Evolutionary conservation across 2,329 filamentous ascomycete species (phyloP), one percentile per base, ranked within the genome.

Genomic region (Epichloe scottii): DNA sequence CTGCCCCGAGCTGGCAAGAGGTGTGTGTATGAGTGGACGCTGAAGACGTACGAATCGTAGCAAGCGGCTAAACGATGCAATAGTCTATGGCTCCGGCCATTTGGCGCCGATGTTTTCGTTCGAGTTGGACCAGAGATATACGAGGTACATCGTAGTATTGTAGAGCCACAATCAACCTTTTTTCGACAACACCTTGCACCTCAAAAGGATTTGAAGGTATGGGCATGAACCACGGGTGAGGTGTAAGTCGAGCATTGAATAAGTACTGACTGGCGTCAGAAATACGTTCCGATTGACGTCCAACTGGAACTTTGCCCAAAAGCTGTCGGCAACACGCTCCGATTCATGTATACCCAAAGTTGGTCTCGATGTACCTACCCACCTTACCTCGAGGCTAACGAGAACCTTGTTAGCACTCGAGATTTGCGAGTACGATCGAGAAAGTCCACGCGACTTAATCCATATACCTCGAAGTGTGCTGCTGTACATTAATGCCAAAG

Each of bases 281-380:
- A 63, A 39, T 62, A 61, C 10, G 49, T 55, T 4, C 59, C 60
- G 1, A 57, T 63, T 11, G 54, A 57, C 11, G 49, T 69, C 11
- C 39, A 55, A 39, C 42, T 66, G 15, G 45, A 55, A 0, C 59
- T 57, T 41, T 57, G 59, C 21, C 55, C 58, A 6, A 58, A 59
- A 41, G 57, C 63, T 15, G 55, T 62, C 15, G 63, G 54, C 5
- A 60, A 64, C 49, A 63, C 63, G 49, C 58, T 69, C 23, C 57
- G 58, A 30, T 70, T 64, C 51, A 61, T 69, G 48, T 70, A 70
- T 49, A 66, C 63, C 5, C 54, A 62, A 19, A 57, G 67, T 67
- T 53, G 52, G 58, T 35, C 17, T 15, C 15, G n/a, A 11, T 15
- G 21, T 37, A 8, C 30, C 6, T 17, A 39, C 34, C 33, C 11